Percentiles rank a stretch among this genome's conserved stretches.
Conservation (phyloP, 2,329 filamentous ascomycete genomes). For the Fusarium globosum region DNA sequence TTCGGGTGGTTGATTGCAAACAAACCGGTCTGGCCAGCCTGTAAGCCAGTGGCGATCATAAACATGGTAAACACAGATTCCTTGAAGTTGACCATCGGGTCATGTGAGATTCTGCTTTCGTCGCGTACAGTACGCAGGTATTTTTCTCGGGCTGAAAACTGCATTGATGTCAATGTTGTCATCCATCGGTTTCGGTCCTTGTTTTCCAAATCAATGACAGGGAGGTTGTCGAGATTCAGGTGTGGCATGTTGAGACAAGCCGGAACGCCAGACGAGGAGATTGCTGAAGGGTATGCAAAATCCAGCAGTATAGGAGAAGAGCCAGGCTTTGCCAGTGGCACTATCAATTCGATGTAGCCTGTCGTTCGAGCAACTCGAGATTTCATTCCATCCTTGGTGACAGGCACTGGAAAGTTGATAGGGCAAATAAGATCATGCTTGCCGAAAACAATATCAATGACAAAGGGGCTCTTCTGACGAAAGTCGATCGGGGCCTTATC, state of each 20-base stretch:
- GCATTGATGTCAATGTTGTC: slow-evolving; percentile 51
- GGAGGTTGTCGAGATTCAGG: slow-evolving; percentile 58
- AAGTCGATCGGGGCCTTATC: slow-evolving; percentile 53
- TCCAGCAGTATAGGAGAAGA: slow-evolving; percentile 42
- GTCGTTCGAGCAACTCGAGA: slow-evolving; percentile 58
- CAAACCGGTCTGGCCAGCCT: slow-evolving; percentile 57
- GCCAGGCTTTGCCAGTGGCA: slow-evolving; percentile 44
- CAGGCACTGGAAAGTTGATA: slow-evolving; percentile 55
- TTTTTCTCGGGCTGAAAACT: slow-evolving; percentile 57
- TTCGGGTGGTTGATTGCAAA: slow-evolving; percentile 55
- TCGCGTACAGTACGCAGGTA: slow-evolving; percentile 46
- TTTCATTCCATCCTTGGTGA: slow-evolving; percentile 50
- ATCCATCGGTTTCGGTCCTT: slow-evolving; percentile 54
- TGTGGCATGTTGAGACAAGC: slow-evolving; percentile 54
- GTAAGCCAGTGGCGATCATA: slow-evolving; percentile 58
- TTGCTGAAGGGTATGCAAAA: slow-evolving; percentile 52
- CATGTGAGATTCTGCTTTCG: slow-evolving; percentile 40
- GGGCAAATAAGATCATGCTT: slow-evolving; percentile 46
- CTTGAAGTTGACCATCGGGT: slow-evolving; percentile 59
- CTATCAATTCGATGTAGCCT: slow-evolving; percentile 58
- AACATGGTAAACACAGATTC: slow-evolving; percentile 61
- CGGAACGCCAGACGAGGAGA: slow-evolving; percentile 47
- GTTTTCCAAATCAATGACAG: slow-evolving; percentile 54
- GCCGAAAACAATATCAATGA: slow-evolving; percentile 55
- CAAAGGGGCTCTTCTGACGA: slow-evolving; percentile 53